Conservation (phyloP, 768 basidiomycete species). For the Leucogyrophana mollusca region DNA sequence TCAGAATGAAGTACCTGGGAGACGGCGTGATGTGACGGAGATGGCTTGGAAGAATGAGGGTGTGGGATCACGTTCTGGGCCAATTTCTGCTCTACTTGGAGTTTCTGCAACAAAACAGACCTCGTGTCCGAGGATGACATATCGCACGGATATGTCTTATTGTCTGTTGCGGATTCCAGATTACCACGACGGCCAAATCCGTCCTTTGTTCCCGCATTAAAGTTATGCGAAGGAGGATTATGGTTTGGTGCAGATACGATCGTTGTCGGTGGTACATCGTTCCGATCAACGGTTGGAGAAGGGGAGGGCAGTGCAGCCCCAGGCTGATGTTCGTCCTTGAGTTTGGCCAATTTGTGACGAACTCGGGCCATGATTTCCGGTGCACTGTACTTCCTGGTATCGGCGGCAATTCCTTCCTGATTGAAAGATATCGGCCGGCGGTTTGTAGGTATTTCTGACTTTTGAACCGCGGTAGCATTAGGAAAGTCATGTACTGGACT, state of each 20-base stretch:
- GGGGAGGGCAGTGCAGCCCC: slow-evolving; percentile 1
- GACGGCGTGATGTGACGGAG: background rate
- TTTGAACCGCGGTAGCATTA: slow-evolving; percentile 2
- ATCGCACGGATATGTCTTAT: background rate
- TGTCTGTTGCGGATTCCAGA: slow-evolving; percentile 1
- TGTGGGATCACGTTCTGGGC: slow-evolving; percentile 14
- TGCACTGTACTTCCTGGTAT: slow-evolving; percentile 6
- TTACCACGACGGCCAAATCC: background rate
- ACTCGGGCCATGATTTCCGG: slow-evolving; percentile 29
- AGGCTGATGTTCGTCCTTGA: slow-evolving; percentile 8
- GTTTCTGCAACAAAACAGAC: slow-evolving; percentile 38
- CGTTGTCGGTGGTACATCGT: background rate
- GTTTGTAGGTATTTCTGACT: background rate
- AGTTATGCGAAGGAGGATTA: background rate
- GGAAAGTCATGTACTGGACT: no score
- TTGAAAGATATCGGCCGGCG: background rate
- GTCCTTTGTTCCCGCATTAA: background rate
- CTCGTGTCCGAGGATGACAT: slow-evolving; percentile 23
- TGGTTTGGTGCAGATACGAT: background rate
- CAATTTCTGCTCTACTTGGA: slow-evolving; percentile 42
- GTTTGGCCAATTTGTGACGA: slow-evolving; percentile 19
- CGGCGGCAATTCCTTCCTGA: slow-evolving; percentile 1
- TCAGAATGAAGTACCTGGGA: slow-evolving; percentile 13
- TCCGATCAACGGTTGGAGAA: slow-evolving; percentile 1
- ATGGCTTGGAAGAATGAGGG: slow-evolving; percentile 3